Evolutionary conservation across 176 grass and related monocot species (phyloP).

Genomic region (Oryza meridionalis): DNA sequence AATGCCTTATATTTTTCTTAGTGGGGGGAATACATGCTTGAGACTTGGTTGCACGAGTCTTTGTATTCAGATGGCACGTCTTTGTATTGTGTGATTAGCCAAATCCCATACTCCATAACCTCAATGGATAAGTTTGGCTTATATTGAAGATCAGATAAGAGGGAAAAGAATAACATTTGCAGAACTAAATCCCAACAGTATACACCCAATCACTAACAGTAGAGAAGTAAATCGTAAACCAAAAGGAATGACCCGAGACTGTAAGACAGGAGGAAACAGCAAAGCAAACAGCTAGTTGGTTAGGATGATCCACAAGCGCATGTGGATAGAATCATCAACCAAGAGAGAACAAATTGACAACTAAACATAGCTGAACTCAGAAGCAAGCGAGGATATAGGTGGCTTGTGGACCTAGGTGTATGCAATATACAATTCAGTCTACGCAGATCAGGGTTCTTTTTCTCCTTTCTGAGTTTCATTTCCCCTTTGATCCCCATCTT

Average conservation of each 20-base stretch:
- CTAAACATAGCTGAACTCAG: constrained; percentile 18
- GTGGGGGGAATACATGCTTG: neutral
- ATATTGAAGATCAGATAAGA: constrained; percentile 24
- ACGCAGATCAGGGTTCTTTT: neutral
- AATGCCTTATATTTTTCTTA: neutral
- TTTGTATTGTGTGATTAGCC: neutral
- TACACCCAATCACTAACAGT: constrained; percentile 4
- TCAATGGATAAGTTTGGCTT: neutral
- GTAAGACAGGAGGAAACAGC: constrained; percentile 21
- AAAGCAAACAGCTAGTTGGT: constrained; percentile 26
- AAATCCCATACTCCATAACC: constrained; percentile 14
- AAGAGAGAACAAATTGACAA: constrained; percentile 29
- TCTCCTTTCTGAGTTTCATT: neutral
- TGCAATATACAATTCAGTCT: constrained; percentile 1
- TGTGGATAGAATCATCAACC: constrained; percentile 22
- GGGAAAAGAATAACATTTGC: neutral
- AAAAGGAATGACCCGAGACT: constrained; percentile 29
- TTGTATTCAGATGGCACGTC: neutral
- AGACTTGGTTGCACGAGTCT: constrained; percentile 5
- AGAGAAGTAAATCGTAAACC: constrained; percentile 31
- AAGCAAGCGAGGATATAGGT: neutral
- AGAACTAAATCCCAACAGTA: constrained; percentile 28
- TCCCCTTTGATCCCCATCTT: neutral
- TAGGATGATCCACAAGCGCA: constrained; percentile 5
- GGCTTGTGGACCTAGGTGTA: neutral